Conservation (phyloP, 805 yeast genomes). For the Yamadazyma scolyti region DNA sequence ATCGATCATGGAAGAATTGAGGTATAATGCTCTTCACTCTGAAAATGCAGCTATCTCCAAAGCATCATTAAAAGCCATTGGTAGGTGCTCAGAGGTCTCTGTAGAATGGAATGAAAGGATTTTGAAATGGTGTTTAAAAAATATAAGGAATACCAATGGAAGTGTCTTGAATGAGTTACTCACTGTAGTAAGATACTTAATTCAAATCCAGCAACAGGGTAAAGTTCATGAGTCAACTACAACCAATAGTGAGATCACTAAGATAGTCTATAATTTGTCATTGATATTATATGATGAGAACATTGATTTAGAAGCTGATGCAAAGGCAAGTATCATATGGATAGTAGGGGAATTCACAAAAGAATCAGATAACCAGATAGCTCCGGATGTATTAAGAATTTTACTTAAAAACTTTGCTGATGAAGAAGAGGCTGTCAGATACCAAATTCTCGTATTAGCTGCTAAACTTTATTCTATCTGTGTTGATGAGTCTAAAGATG, state of each 20-base stretch:
- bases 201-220: conserved; percentile 49
- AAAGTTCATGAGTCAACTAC: conserved; percentile 7
- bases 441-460: conserved; percentile 67
- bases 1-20: conserved; percentile 56
- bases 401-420: conserved; percentile 50
- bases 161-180: conserved; percentile 59
- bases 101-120: conserved; percentile 50
- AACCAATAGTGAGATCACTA: conserved; percentile 38
- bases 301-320: conserved; percentile 33
- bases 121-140: conserved; percentile 59
- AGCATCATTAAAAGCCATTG: conserved; percentile 60
- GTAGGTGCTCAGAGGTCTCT: conserved; percentile 51
- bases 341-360: conserved; percentile 76
- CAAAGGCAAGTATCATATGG: conserved; percentile 87
- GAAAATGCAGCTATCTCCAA: conserved; percentile 19
- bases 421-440: conserved; percentile 58
- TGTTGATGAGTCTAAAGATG: conserved; percentile 30
- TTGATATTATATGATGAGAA: conserved; percentile 20
- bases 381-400: conserved; percentile 73
- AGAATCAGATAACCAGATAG: conserved; percentile 36
- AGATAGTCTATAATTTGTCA: conserved; percentile 51
- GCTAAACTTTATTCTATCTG: conserved; percentile 66
- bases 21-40: conserved; percentile 39
- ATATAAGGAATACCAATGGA: conserved; percentile 34
- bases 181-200: conserved; percentile 66